Percentiles rank a stretch among this genome's conserved stretches.
These are phyloP conservation scores for Umbelopsis vinacea DNA, from an alignment of 192 early-diverging fungal genomes.

Conservation along the genomic window DNA sequence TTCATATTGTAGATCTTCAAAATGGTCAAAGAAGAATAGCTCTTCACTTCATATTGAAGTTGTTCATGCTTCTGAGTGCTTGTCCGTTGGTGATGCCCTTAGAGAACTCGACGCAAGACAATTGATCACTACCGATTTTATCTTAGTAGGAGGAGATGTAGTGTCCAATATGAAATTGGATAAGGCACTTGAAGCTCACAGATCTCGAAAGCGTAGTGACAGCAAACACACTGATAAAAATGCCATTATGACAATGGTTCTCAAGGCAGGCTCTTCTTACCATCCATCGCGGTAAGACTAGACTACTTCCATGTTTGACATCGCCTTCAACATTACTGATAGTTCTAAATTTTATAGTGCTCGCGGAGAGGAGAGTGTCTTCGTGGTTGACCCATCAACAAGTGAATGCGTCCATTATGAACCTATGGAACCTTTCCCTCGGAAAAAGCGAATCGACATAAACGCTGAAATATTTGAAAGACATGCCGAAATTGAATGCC, in stretches of 20 bases:
- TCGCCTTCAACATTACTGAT: background rate
- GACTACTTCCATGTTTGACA: background rate
- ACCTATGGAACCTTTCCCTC: constrained; percentile 63
- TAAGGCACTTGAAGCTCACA: constrained; percentile 79
- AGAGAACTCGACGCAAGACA: constrained; percentile 85
- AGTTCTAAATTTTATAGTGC: constrained; percentile 37
- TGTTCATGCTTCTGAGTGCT: constrained; percentile 72
- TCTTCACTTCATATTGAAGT: constrained; percentile 72
- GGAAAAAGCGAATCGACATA: constrained; percentile 56
- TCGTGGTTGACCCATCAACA: constrained; percentile 78
- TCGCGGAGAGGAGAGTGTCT: constrained; percentile 76
- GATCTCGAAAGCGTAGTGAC: constrained; percentile 52
- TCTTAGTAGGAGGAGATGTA: constrained; percentile 88
- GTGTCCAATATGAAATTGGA: constrained; percentile 89
- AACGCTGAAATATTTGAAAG: constrained; percentile 64
- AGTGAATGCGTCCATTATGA: constrained; percentile 85
- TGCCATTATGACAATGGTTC: constrained; percentile 93
- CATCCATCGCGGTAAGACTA: constrained; percentile 48
- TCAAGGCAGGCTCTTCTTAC: constrained; percentile 69
- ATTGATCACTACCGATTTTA: constrained; percentile 86
- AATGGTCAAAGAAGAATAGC: constrained; percentile 67
- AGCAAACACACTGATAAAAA: constrained; percentile 71
- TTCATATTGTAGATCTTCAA: constrained; percentile 52
- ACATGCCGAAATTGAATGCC: constrained; percentile 74
- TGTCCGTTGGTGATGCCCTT: constrained; percentile 90